Percentiles rank a stretch among this genome's conserved stretches.
phyloP scores from a whole-genome alignment of 179 eudicot genomes.

The Silene vulgaris region DNA sequence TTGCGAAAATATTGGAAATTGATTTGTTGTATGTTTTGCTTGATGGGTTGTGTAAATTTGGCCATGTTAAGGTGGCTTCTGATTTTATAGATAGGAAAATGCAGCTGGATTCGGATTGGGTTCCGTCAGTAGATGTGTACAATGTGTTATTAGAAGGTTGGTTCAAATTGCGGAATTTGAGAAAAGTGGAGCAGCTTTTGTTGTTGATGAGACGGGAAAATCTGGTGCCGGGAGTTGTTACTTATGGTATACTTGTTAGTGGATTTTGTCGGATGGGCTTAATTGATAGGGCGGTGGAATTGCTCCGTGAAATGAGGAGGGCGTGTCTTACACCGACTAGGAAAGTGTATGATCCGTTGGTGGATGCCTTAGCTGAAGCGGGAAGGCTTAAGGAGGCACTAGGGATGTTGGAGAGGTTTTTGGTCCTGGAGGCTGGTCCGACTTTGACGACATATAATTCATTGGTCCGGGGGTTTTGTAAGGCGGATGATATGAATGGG shows the following conservation, averaged over 20 bases:
- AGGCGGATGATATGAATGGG: constrained; percentile 58
- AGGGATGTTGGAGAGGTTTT: constrained; percentile 59
- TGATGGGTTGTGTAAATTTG: constrained; percentile 61
- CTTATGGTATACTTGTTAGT: constrained; percentile 59
- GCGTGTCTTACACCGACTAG: constrained; percentile 48
- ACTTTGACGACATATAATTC: constrained; percentile 57
- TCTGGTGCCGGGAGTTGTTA: constrained; percentile 44
- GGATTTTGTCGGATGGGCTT: constrained; percentile 57
- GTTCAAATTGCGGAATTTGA: constrained; percentile 43
- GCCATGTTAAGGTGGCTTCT: constrained; percentile 52
- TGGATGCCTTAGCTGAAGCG: constrained; percentile 56
- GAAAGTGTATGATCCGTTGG: constrained; percentile 49
- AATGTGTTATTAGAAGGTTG: constrained; percentile 60
- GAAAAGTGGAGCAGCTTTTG: constrained; percentile 44
- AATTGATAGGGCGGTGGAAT: constrained; percentile 51
- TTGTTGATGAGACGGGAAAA: constrained; percentile 43
- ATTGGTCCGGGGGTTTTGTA: constrained; percentile 67
- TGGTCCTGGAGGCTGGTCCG: constrained; percentile 59
- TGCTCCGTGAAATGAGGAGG: constrained; percentile 53
- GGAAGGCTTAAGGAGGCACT: constrained; percentile 67
- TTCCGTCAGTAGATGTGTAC: constrained; percentile 47
- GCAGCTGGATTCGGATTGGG: constrained; percentile 32
- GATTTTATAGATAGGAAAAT: constrained; percentile 38
- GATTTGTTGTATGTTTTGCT: constrained; percentile 47
- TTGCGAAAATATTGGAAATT: constrained; percentile 31